Conservation (phyloP, 1,284 basidiomycete genomes). For the Fomitopsis palustris region DNA sequence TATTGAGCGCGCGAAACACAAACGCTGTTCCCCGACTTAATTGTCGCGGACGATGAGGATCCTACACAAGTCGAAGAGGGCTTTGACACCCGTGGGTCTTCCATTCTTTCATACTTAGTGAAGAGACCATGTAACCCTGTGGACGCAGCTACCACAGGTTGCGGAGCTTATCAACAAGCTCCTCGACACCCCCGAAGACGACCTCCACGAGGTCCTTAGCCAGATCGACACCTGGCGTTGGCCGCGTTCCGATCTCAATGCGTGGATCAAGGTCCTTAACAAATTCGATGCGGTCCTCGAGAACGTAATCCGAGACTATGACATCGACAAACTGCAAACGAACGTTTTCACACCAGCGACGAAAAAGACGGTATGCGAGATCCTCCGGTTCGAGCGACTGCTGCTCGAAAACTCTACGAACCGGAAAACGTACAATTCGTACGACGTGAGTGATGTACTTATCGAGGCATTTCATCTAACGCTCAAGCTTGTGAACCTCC, state of each 20-base stretch:
- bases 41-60: conserved; percentile 74
- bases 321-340: conserved; percentile 78
- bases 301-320: conserved; percentile 79
- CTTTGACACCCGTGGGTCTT: conserved; percentile 59
- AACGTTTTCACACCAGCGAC: conserved; percentile 76
- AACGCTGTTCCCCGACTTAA: conserved; percentile 34
- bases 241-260: conserved; percentile 95
- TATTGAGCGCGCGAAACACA: conserved; percentile 13
- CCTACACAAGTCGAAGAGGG: conserved; percentile 74
- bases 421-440: conserved; percentile 94
- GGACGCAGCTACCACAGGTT: conserved; percentile 66
- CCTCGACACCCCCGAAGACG: conserved; percentile 59
- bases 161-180: conserved; percentile 71
- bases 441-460: conserved; percentile 78
- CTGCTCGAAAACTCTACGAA: conserved; percentile 98
- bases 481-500: conserved; percentile 13
- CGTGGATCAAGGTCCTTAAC: conserved; percentile 95
- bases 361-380: conserved; percentile 77
- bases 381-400: conserved; percentile 86
- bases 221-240: conserved; percentile 85
- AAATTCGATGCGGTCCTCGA: conserved; percentile 91
- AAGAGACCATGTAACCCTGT: conserved; percentile 3
- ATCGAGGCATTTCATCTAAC: conserved; percentile 9
- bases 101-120: conserved; percentile 9
- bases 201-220: conserved; percentile 60